Evolutionary conservation across 768 basidiomycete genomes (phyloP).

Genomic region (Amanita brunnescens): DNA sequence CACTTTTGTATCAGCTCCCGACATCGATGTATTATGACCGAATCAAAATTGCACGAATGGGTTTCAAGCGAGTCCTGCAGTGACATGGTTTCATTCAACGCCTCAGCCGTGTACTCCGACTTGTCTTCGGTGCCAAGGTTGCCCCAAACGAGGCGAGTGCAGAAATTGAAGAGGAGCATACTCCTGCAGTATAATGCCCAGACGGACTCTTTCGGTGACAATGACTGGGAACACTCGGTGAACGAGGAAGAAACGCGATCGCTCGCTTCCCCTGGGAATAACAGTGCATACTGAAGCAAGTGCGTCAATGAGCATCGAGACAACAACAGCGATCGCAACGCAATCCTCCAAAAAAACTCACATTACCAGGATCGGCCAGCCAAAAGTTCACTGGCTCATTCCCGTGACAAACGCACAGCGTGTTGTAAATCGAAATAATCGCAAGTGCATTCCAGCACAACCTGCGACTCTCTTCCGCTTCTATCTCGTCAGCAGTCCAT

Average conservation of each 20-base stretch:
- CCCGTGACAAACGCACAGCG: conserved; percentile 60
- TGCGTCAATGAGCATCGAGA: conserved; percentile 7
- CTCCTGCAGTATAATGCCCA: conserved; percentile 80
- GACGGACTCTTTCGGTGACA: conserved; percentile 65
- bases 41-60: conserved; percentile 67
- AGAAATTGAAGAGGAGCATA: conserved; percentile 76
- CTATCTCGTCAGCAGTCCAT: conserved; percentile 48
- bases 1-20: conserved; percentile 72
- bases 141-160: conserved; percentile 40
- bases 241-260: conserved; percentile 38
- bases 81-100: conserved; percentile 56
- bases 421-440: conserved; percentile 58
- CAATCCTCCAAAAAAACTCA: conserved; percentile 24
- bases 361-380: conserved; percentile 59
- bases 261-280: conserved; percentile 69
- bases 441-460: conserved; percentile 70
- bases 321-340: background rate
- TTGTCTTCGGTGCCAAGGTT: conserved; percentile 39
- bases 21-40: conserved; percentile 53
- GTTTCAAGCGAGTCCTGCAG: conserved; percentile 60
- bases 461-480: conserved; percentile 64
- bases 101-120: conserved; percentile 49
- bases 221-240: conserved; percentile 27
- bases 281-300: conserved; percentile 47
- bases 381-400: conserved; percentile 47